Percentiles rank a stretch among this genome's conserved stretches.
Evolutionary conservation across 768 basidiomycete species (phyloP).

Genomic region (Polyporus arcularius): DNA sequence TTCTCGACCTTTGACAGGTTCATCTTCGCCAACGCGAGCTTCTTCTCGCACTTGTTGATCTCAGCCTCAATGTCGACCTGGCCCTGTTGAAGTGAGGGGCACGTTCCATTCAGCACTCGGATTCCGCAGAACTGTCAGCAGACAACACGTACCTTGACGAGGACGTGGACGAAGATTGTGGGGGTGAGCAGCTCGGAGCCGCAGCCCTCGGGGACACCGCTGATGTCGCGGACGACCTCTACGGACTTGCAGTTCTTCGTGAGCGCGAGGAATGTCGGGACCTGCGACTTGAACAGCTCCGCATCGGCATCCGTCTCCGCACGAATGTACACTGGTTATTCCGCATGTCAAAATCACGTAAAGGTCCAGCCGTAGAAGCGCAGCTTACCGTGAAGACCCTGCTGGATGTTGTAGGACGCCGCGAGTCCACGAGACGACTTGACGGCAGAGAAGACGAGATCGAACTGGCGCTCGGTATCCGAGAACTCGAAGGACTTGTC

Average conservation of each 20-base stretch:
- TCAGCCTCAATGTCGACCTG: slow-evolving; percentile 88
- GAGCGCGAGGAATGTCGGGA: slow-evolving; percentile 73
- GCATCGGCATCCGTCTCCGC: slow-evolving; percentile 64
- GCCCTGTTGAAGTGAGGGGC: slow-evolving; percentile 51
- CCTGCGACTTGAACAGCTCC: slow-evolving; percentile 68
- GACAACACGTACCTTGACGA: slow-evolving; percentile 68
- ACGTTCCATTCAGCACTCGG: not conserved
- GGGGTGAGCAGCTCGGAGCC: slow-evolving; percentile 80
- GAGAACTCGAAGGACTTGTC: slow-evolving; percentile 60
- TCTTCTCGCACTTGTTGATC: slow-evolving; percentile 89
- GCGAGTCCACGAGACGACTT: slow-evolving; percentile 83
- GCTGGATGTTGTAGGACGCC: slow-evolving; percentile 86
- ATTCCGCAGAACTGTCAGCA: too few relatives aligned
- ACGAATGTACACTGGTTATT: slow-evolving; percentile 70
- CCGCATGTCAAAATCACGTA: slow-evolving; percentile 1
- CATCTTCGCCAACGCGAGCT: slow-evolving; percentile 68
- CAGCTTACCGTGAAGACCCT: slow-evolving; percentile 75
- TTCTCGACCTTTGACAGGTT: slow-evolving; percentile 79
- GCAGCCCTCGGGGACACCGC: slow-evolving; percentile 85
- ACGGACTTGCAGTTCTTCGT: slow-evolving; percentile 87
- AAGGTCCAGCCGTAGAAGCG: not conserved
- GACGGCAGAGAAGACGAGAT: slow-evolving; percentile 78
- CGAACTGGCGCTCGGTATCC: slow-evolving; percentile 82
- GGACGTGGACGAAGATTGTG: slow-evolving; percentile 74
- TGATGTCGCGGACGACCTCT: slow-evolving; percentile 60